Evolutionary conservation across 495 filamentous ascomycete species (phyloP), one percentile per base, ranked within the genome.

Genomic region (Annulohypoxylon nitens): DNA sequence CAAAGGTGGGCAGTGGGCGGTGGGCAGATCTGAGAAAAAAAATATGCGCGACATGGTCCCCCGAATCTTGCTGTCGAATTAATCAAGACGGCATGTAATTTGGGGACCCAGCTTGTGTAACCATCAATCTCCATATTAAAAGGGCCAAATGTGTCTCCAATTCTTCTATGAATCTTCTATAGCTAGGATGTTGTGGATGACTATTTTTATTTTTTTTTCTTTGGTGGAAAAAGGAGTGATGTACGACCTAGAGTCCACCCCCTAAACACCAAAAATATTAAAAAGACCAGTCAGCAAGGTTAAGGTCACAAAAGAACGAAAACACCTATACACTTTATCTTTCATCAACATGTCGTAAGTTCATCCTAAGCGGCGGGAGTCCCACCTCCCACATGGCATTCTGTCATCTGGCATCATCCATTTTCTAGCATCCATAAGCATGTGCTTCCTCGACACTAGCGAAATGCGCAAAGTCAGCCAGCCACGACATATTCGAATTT

Each of bases 61-160:
- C 67, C 73, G 57, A 77, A 77, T 75, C 69, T 69, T 30, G 20
- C 36, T 60, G 65, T 68, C 60, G 62, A 67, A 75, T 77, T 70
- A 77, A 74, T 79, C 67, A 59, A 78, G 68, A 72, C 69, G 64
- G 75, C 70, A 74, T 69, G 62, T 18, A 61, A 57, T 65, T 61
- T 18, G 59, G 68, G 39, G 77, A 65, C 75, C 77, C 77, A 75
- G 71, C 64, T 25, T 74, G 77, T 77, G 77, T 79, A 79, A 79
- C 77, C 67, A 39, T 14, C 39, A 68, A 67, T 69, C 72, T 75
- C 77, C 75, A 76, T 54, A 72, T 75, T 72, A 64, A 74, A 73
- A 68, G 33, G 73, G 64, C 68, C 59, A 47, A 61, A 54, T 61
- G 11, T 45, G 64, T 69, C 73, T 75, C 75, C 71, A 73, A 69